Base-by-base conservation (phyloP, 1,284 basidiomycete genomes). In the Athelia psychrophila region DNA sequence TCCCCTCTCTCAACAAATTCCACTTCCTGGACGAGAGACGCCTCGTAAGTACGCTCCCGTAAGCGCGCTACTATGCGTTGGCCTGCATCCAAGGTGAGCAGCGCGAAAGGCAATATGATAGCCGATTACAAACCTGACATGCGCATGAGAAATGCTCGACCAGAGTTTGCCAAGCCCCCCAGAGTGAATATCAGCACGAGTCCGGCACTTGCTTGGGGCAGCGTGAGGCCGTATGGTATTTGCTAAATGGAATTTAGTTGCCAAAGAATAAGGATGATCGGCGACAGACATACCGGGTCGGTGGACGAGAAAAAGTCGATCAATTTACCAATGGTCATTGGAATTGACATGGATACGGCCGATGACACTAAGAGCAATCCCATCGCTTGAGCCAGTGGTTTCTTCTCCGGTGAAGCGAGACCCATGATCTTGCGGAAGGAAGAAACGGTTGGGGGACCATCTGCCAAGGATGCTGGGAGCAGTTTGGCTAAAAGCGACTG, bases 1-100 rank as follows among this genome's bases (percentile, higher is more conserved):
- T 95, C 94, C 0, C 93, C 93, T 44, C 84, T 84, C 69, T 98
- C 95, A 3, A 96, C 92, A 64, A 86, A 95, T 65, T 95, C 92
- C 25, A 96, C 89, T 65, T 97, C 95, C 70, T 98, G 95, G 44
- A 79, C 78, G 16, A 98, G 74, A 1, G 93, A 84, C 15, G 89
- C 90, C 15, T 79, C 75, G 65, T 95, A 99, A 5, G 91, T 91
- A 40, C 81, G 77, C 69, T 93, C 85, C 44, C 96, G 84, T 45
- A 99, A 79, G 2, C 92, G 79, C 19, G 93, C 91, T 32, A 99
- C 91, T 60, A 99, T 98, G 24, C 95, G 78, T 68, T 98, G 93
- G 38, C 95, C 95, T 78, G 70, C 60, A 18, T 13, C 16, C 62
- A n/a, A 8, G n/a, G 54, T 18, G 16, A 38, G 30, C 33, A n/a